Percentiles rank a stretch among this genome's conserved stretches.
phyloP scores from a whole-genome alignment of 106 monocot genomes.

The Allium fistulosum region DNA sequence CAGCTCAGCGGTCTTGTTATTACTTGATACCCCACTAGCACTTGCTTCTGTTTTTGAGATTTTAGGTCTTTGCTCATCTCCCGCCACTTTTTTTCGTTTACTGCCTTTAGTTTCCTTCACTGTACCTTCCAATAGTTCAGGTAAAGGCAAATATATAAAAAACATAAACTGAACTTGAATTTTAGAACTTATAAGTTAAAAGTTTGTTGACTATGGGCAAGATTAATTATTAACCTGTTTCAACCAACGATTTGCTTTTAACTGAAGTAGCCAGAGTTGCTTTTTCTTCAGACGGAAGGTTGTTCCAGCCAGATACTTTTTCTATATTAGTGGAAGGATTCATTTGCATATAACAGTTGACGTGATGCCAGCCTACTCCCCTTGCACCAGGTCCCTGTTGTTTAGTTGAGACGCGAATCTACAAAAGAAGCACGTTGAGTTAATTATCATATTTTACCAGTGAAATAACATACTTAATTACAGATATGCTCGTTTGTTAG shows the following conservation, averaged over 20 bases:
- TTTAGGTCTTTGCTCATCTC: slow-evolving; percentile 33
- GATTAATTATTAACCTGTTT: neutral
- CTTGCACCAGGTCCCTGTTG: slow-evolving; percentile 57
- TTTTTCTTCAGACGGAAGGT: slow-evolving; percentile 57
- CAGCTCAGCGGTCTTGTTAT: slow-evolving; percentile 12
- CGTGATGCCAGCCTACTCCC: slow-evolving; percentile 64
- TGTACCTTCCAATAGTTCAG: slow-evolving; percentile 1
- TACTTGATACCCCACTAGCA: slow-evolving; percentile 14
- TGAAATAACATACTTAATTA: too few species aligned
- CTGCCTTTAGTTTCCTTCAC: slow-evolving; percentile 26
- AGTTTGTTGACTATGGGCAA: too few species aligned
- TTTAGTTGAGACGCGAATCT: slow-evolving; percentile 84
- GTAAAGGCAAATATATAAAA: slow-evolving; percentile 1
- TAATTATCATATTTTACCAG: too few species aligned
- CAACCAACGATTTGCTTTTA: slow-evolving; percentile 1
- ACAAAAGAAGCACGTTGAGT: slow-evolving; percentile 6
- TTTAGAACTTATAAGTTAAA: too few species aligned
- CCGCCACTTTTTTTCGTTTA: slow-evolving; percentile 51
- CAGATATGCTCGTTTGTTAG: too few species aligned
- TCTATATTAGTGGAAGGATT: slow-evolving; percentile 54
- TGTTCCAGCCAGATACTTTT: slow-evolving; percentile 75
- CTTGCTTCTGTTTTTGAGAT: slow-evolving; percentile 30
- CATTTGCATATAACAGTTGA: slow-evolving; percentile 56
- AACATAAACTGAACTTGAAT: neutral
- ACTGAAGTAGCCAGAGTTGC: slow-evolving; percentile 29